A percentile compares a stretch with the other conserved stretches of the same genome.
phyloP scores from a whole-genome alignment of 257 asterid genomes.

The Solanum raphanifolium region DNA sequence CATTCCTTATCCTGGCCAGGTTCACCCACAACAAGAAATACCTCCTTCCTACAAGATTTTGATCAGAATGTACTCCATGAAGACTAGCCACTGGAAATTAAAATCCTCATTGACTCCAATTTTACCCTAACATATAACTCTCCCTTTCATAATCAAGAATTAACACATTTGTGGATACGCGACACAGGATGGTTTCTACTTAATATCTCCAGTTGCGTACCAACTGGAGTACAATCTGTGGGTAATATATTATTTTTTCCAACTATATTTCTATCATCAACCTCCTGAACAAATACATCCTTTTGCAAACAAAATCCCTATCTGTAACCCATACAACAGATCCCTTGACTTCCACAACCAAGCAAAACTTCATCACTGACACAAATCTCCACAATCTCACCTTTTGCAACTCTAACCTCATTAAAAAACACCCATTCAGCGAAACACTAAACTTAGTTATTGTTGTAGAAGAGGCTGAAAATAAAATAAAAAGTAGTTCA shows the following conservation, averaged over 20 bases:
- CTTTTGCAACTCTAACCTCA: constrained; percentile 29
- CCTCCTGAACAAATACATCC: constrained; percentile 39
- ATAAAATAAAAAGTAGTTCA: too few relatives aligned
- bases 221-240: constrained; percentile 2
- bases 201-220: constrained; percentile 14
- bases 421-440: constrained; percentile 39
- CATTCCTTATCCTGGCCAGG: constrained; percentile 12
- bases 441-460: too few relatives aligned
- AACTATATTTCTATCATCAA: constrained; percentile 24
- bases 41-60: constrained; percentile 22
- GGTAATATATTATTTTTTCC: constrained; percentile 3
- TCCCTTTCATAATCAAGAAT: too few relatives aligned
- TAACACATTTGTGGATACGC: too few relatives aligned
- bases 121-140: too few relatives aligned
- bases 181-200: too few relatives aligned
- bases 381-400: constrained; percentile 38
- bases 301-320: constrained; percentile 66
- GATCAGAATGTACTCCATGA: constrained; percentile 21
- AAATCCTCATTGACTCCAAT: constrained; percentile 10
- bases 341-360: constrained; percentile 31
- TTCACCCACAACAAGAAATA: constrained; percentile 22
- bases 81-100: constrained; percentile 3
- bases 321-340: constrained; percentile 15
- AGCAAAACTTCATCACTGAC: constrained; percentile 68
- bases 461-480: too few relatives aligned